Percentiles rank a stretch among this genome's conserved stretches.
These are phyloP conservation scores for Auricularia heimuer DNA, from an alignment of 768 basidiomycete genomes.

Conservation along the genomic window DNA sequence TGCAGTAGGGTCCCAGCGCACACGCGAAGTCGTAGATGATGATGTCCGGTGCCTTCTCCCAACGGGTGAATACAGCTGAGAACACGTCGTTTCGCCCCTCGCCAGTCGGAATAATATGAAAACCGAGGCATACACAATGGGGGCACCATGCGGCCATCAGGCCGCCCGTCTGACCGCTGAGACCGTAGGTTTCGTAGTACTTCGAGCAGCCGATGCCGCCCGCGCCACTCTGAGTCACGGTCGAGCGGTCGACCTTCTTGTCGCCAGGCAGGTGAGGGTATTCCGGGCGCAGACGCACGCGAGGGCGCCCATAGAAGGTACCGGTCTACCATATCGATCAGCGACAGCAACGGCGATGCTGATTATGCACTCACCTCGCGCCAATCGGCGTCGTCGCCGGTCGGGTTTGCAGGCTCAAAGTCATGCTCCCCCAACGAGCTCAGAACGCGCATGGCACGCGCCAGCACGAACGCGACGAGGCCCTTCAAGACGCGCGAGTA, in stretches of 20 bases:
- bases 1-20: conserved; percentile 24
- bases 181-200: neutral
- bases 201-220: conserved; percentile 1
- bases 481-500: neutral
- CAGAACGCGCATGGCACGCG: neutral
- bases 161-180: neutral
- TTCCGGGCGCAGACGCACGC: neutral
- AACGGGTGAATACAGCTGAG: conserved; percentile 27
- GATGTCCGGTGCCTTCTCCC: conserved; percentile 18
- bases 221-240: neutral
- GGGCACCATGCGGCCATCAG: neutral
- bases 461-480: neutral
- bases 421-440: neutral
- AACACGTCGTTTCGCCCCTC: conserved; percentile 33
- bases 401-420: neutral
- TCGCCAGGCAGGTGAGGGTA: neutral
- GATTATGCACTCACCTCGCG: neutral
- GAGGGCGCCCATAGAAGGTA: neutral
- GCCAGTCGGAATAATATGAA: conserved; percentile 19
- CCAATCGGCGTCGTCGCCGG: neutral
- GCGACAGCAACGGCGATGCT: neutral
- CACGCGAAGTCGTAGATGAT: conserved; percentile 27
- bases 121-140: neutral
- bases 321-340: neutral
- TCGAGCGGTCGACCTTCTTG: neutral